phyloP scores from a whole-genome alignment of 2,329 filamentous ascomycete genomes.

The Stemphylium lycopersici region DNA sequence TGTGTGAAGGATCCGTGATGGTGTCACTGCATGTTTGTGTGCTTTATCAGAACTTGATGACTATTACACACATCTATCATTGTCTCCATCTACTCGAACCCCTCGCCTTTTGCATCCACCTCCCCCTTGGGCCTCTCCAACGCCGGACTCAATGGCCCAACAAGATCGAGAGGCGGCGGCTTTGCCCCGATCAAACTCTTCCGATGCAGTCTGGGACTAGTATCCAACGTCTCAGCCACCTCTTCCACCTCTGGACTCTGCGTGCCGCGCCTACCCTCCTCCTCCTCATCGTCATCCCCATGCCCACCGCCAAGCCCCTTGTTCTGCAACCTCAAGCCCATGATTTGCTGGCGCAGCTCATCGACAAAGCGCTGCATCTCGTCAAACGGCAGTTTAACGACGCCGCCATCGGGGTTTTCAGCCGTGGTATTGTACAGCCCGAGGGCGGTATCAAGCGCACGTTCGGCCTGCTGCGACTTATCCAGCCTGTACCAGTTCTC shows the following conservation, averaged over 20 bases:
- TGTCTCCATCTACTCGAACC: constrained; percentile 34
- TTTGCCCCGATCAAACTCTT: constrained; percentile 51
- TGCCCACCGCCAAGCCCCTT: constrained; percentile 50
- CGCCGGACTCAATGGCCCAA: constrained; percentile 38
- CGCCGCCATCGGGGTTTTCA: constrained; percentile 19
- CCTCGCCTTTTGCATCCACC: constrained; percentile 34
- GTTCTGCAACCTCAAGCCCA: constrained; percentile 47
- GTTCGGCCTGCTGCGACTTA: constrained; percentile 78
- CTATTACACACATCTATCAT: constrained; percentile 7
- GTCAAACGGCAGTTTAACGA: constrained; percentile 52
- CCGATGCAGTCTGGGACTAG: constrained; percentile 46
- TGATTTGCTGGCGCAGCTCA: constrained; percentile 69
- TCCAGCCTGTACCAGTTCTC: constrained; percentile 81
- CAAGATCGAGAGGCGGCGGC: constrained; percentile 33
- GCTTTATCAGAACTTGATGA: neutral
- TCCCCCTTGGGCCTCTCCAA: constrained; percentile 32
- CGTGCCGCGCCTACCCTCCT: constrained; percentile 2
- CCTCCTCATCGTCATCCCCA: constrained; percentile 20
- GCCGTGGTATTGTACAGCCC: constrained; percentile 57
- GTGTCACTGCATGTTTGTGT: neutral
- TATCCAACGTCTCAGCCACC: constrained; percentile 46
- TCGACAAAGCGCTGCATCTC: constrained; percentile 68
- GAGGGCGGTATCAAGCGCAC: constrained; percentile 74
- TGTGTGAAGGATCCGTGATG: neutral
- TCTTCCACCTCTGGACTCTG: constrained; percentile 42